Conservation (phyloP, 768 basidiomycete species). For the Boletellus sp. region DNA sequence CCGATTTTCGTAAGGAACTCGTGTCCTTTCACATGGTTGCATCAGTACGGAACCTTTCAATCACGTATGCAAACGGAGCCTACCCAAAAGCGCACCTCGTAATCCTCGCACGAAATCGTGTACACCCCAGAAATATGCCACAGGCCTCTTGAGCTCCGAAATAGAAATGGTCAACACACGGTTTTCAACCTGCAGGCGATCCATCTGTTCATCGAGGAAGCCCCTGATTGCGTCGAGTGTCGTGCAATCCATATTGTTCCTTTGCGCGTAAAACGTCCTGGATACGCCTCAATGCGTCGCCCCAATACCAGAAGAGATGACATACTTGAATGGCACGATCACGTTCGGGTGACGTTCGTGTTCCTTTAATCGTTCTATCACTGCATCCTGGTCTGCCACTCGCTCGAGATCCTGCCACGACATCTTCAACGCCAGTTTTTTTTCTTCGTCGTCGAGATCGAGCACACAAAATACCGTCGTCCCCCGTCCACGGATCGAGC, state of each 20-base stretch:
- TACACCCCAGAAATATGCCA: neutral
- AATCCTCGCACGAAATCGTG: neutral
- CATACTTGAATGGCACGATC: neutral
- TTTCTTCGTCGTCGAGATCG: no score
- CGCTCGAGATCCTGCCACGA: neutral
- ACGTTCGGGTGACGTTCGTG: neutral
- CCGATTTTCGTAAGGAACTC: conserved; percentile 13
- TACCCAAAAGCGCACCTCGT: neutral
- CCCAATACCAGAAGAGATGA: neutral
- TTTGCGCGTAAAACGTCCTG: neutral
- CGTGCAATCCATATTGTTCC: neutral
- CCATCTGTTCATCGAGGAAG: neutral
- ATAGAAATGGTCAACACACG: neutral
- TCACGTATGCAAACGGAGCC: neutral
- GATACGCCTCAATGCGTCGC: neutral
- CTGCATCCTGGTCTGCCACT: neutral
- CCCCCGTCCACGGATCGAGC: neutral
- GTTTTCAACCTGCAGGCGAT: neutral
- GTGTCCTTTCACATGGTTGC: conserved; percentile 2
- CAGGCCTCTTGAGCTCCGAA: neutral
- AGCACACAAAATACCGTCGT: neutral
- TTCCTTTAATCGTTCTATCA: neutral
- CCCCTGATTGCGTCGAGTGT: neutral
- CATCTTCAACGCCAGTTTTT: no score
- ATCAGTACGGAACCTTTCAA: neutral